Conservation (phyloP, 352 stramenopile genomes). For the Saprolegnia diclina region DNA sequence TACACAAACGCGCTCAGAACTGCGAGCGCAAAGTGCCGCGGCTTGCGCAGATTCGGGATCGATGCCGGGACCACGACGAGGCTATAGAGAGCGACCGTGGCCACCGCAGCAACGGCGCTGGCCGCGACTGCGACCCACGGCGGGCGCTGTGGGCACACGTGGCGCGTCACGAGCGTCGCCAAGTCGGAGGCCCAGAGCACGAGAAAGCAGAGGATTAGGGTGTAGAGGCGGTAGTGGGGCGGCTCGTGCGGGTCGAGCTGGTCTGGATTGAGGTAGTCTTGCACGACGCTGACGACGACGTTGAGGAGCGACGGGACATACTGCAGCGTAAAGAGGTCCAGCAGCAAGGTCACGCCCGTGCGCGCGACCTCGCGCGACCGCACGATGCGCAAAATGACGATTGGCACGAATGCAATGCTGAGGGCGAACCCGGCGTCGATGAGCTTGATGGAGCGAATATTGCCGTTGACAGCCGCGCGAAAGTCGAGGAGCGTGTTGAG, state of each 20-base stretch:
- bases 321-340: conserved; percentile 26
- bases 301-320: conserved; percentile 23
- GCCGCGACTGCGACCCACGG: conserved; percentile 4
- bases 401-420: conserved; percentile 15
- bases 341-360: conserved; percentile 15
- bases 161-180: neutral
- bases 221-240: conserved; percentile 1
- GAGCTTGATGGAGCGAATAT: conserved; percentile 18
- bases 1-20: conserved; percentile 5
- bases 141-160: neutral
- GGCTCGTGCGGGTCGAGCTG: neutral
- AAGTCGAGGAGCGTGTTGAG: conserved; percentile 22
- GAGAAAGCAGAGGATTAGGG: conserved; percentile 20
- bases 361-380: conserved; percentile 18
- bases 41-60: neutral
- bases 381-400: conserved; percentile 12
- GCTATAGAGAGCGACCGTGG: conserved; percentile 9
- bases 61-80: neutral
- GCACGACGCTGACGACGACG: neutral
- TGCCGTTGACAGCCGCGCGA: conserved; percentile 8
- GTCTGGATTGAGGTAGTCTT: conserved; percentile 12
- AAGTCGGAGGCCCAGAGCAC: conserved; percentile 18
- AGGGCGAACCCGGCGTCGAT: conserved; percentile 17
- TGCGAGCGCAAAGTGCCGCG: conserved; percentile 14
- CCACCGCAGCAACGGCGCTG: conserved; percentile 1